Conservation (phyloP, 2,329 filamentous ascomycete genomes). For the Xylariales sp. region DNA sequence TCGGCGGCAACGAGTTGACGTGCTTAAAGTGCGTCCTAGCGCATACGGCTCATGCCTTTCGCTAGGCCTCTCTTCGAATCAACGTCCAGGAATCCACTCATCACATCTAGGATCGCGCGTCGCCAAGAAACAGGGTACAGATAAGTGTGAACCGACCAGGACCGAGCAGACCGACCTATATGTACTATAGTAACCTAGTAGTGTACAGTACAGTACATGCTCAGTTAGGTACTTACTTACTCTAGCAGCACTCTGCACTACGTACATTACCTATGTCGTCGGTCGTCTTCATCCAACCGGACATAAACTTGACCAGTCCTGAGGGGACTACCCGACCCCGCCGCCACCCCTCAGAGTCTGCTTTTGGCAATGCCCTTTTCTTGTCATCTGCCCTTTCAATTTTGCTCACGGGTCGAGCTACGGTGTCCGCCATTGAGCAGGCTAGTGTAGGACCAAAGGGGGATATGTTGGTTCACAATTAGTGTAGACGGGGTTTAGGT, state of each 20-base stretch:
- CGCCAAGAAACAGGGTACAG: constrained; percentile 48
- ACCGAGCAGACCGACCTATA: constrained; percentile 25
- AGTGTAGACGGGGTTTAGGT: too few species aligned
- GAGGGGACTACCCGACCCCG: constrained; percentile 14
- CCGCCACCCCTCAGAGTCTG: constrained; percentile 19
- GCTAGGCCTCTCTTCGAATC: constrained; percentile 45
- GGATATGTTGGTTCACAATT: neutral
- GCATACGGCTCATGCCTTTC: constrained; percentile 38
- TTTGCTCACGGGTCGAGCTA: constrained; percentile 26
- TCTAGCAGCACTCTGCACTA: neutral
- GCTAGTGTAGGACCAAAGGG: neutral
- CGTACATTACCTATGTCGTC: neutral
- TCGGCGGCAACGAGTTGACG: constrained; percentile 43
- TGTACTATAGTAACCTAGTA: neutral
- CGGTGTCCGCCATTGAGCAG: constrained; percentile 27
- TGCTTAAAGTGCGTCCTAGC: constrained; percentile 32
- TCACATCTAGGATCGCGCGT: constrained; percentile 51
- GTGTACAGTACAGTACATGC: neutral
- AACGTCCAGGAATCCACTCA: constrained; percentile 41
- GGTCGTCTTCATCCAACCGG: constrained; percentile 14
- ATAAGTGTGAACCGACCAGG: constrained; percentile 33
- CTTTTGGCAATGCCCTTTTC: constrained; percentile 27
- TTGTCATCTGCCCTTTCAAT: constrained; percentile 29
- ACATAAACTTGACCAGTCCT: constrained; percentile 12
- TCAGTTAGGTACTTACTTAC: too few species aligned